These are phyloP conservation scores for Ceratocystis variospora DNA, from an alignment of 2,329 filamentous ascomycete species.

Conservation along the genomic window DNA sequence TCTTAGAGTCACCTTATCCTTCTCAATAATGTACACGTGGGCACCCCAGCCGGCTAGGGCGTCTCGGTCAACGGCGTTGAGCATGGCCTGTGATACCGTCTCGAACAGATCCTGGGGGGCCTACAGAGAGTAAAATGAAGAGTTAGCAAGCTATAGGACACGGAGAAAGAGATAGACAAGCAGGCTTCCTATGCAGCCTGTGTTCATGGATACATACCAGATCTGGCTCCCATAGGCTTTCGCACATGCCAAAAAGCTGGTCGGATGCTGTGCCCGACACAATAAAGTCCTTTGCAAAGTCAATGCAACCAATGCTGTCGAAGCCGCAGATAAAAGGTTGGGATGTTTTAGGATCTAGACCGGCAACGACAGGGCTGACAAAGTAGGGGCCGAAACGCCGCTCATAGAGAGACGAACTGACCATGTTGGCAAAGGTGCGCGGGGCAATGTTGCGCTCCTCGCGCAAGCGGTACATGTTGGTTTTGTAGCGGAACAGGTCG, in stretches of 20 bases:
- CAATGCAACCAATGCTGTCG: slow-evolving; percentile 97
- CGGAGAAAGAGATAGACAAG: neutral
- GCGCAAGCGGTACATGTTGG: slow-evolving; percentile 98
- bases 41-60: slow-evolving; percentile 96
- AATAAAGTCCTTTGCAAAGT: slow-evolving; percentile 99
- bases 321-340: slow-evolving; percentile 98
- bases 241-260: slow-evolving; percentile 97
- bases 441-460: slow-evolving; percentile 96
- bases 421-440: slow-evolving; percentile 90
- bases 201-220: slow-evolving; percentile 47
- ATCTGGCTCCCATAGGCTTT: slow-evolving; percentile 95
- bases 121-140: slow-evolving; percentile 31
- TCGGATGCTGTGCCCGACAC: slow-evolving; percentile 92
- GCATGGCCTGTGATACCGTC: slow-evolving; percentile 87
- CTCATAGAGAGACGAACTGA: slow-evolving; percentile 85
- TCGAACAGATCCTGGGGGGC: slow-evolving; percentile 91
- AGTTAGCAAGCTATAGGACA: neutral
- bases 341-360: slow-evolving; percentile 83
- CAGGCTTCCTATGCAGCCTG: neutral
- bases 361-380: slow-evolving; percentile 84
- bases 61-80: slow-evolving; percentile 94
- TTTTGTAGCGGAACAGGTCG: slow-evolving; percentile 98
- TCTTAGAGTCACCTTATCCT: slow-evolving; percentile 98
- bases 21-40: slow-evolving; percentile 98
- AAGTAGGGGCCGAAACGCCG: slow-evolving; percentile 93